Evolutionary conservation across 805 yeast genomes (phyloP).

Genomic region (Candida argentea): DNA sequence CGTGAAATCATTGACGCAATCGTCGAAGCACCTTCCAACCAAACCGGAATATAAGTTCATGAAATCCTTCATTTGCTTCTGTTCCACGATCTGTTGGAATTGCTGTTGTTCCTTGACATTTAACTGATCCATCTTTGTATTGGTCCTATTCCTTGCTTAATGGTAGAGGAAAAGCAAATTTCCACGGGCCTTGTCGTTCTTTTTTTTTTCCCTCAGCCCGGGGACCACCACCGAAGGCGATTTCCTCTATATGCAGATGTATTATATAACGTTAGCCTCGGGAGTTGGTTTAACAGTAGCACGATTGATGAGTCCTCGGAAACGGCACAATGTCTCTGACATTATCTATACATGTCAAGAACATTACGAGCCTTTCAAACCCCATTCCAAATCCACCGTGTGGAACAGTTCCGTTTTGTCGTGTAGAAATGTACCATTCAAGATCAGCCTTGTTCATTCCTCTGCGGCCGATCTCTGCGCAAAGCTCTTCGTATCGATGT

Average conservation of each 20-base stretch:
- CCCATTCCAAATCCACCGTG: constrained; percentile 99
- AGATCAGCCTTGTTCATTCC: constrained; percentile 52
- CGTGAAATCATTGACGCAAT: constrained; percentile 97
- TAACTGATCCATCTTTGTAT: constrained; percentile 72
- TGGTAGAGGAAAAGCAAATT: constrained; percentile 1
- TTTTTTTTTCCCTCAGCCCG: constrained; percentile 1
- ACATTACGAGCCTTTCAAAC: constrained; percentile 73
- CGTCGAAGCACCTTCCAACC: constrained; percentile 94
- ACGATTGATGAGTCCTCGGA: constrained; percentile 53
- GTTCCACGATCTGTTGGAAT: constrained; percentile 90
- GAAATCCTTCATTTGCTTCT: constrained; percentile 97
- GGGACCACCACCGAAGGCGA: neutral
- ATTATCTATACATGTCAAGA: constrained; percentile 64
- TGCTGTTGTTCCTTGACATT: constrained; percentile 95
- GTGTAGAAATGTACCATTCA: constrained; percentile 70
- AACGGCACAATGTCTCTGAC: constrained; percentile 83
- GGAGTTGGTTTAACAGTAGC: constrained; percentile 19
- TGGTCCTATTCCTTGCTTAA: constrained; percentile 1
- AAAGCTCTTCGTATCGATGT: constrained; percentile 41
- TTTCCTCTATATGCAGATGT: constrained; percentile 2
- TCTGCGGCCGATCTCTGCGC: constrained; percentile 38
- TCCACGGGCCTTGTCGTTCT: too few relatives aligned
- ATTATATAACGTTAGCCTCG: too few relatives aligned
- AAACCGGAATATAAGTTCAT: constrained; percentile 92
- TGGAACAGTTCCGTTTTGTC: constrained; percentile 75